Percentiles rank a stretch among this genome's conserved stretches.
Conservation (phyloP, 768 basidiomycete genomes). For the Polyporus arcularius region DNA sequence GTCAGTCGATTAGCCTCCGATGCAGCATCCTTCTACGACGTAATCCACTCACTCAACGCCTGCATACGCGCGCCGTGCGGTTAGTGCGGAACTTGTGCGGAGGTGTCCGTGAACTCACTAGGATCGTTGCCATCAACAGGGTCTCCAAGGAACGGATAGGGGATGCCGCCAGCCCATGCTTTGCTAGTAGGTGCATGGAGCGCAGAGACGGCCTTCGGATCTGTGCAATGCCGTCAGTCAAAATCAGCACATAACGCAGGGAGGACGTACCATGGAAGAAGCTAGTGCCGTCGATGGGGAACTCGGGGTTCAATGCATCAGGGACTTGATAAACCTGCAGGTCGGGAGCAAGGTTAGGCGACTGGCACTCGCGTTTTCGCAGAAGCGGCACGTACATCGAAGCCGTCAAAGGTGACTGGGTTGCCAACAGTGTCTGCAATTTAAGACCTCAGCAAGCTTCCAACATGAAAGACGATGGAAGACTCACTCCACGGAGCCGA, state of each 20-base stretch:
- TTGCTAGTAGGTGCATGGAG: conserved; percentile 69
- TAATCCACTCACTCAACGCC: conserved; percentile 35
- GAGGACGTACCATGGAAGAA: conserved; percentile 61
- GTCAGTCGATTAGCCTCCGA: neutral
- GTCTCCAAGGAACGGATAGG: conserved; percentile 34
- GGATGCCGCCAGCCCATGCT: conserved; percentile 37
- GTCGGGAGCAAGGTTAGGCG: neutral
- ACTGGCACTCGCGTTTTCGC: conserved; percentile 7
- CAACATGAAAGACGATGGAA: neutral
- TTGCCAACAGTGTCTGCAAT: neutral
- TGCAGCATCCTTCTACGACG: neutral
- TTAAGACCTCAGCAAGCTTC: neutral
- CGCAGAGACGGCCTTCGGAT: conserved; percentile 54
- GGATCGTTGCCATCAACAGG: conserved; percentile 28
- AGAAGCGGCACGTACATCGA: conserved; percentile 14
- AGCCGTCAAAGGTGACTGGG: conserved; percentile 1
- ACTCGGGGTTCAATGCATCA: conserved; percentile 46
- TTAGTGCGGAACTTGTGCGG: neutral
- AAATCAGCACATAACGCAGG: neutral
- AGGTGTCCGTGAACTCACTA: conserved; percentile 28
- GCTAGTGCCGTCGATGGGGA: conserved; percentile 48
- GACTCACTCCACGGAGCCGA: conserved; percentile 59
- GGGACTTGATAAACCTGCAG: conserved; percentile 30
- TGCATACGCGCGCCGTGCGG: conserved; percentile 7
- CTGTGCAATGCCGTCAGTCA: conserved; percentile 31